phyloP scores from a whole-genome alignment of 2,329 filamentous ascomycete genomes.

The Rhynchosporium agropyri region DNA sequence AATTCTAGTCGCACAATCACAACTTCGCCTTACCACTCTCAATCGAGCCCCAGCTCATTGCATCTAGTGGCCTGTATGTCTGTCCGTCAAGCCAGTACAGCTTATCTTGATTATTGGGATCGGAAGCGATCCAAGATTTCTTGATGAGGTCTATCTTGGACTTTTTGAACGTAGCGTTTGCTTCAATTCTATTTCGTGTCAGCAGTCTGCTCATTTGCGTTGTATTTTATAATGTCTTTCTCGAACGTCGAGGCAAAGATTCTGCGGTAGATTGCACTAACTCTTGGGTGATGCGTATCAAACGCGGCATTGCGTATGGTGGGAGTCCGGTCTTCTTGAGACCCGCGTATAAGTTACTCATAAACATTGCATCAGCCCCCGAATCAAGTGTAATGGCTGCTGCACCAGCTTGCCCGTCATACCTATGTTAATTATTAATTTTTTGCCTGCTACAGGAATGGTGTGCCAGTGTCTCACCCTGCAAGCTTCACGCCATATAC shows the following conservation, averaged over 20 bases:
- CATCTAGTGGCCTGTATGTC: constrained; percentile 46
- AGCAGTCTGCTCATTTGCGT: background rate
- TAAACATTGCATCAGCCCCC: constrained; percentile 43
- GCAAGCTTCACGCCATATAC: constrained; percentile 49
- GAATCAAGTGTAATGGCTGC: constrained; percentile 49
- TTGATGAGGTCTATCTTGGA: constrained; percentile 49
- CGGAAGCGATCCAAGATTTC: constrained; percentile 45
- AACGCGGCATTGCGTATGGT: constrained; percentile 49
- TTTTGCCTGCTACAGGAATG: background rate
- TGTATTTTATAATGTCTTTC: background rate
- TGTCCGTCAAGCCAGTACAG: constrained; percentile 50
- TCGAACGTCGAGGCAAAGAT: background rate
- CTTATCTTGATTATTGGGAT: constrained; percentile 42
- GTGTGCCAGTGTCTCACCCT: constrained; percentile 37
- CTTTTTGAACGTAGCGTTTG: constrained; percentile 54
- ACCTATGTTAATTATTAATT: constrained; percentile 39
- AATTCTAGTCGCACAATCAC: constrained; percentile 18
- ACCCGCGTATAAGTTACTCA: constrained; percentile 43
- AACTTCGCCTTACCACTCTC: constrained; percentile 48
- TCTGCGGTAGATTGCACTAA: constrained; percentile 36
- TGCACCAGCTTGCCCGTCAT: constrained; percentile 52
- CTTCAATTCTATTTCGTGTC: constrained; percentile 42
- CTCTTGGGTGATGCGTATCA: constrained; percentile 51
- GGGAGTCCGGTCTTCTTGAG: constrained; percentile 50
- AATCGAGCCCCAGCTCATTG: constrained; percentile 46